Conservation (phyloP, 1,284 basidiomycete genomes). For the Meira nashicola region DNA sequence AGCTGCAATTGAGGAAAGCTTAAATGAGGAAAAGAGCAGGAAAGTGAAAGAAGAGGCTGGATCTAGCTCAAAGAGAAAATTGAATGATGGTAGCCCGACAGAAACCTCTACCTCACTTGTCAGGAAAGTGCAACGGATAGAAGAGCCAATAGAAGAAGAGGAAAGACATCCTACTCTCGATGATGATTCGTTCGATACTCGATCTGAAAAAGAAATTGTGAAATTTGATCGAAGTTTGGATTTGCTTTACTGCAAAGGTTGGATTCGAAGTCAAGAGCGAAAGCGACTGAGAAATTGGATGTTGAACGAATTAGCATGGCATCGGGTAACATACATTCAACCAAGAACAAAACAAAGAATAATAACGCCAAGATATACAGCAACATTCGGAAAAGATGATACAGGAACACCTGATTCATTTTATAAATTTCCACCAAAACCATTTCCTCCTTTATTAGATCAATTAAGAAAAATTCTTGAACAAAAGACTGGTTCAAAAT, state of each 20-base stretch:
- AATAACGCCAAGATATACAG: constrained; percentile 21
- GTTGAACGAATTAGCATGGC: constrained; percentile 19
- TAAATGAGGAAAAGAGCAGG: neutral
- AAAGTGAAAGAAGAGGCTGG: neutral
- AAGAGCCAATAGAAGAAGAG: neutral
- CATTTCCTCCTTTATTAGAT: constrained; percentile 12
- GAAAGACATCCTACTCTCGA: too few relatives aligned
- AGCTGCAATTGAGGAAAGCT: neutral
- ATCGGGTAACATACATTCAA: constrained; percentile 21
- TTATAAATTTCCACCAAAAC: constrained; percentile 14
- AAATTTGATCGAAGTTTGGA: constrained; percentile 17
- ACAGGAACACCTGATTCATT: constrained; percentile 11
- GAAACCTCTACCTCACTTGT: too few relatives aligned
- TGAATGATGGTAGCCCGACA: neutral
- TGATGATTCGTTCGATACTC: too few relatives aligned
- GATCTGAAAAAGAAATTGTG: constrained; percentile 6
- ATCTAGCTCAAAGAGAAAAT: neutral
- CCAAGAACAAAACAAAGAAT: constrained; percentile 10
- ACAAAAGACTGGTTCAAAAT: constrained; percentile 43
- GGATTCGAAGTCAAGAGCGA: constrained; percentile 12
- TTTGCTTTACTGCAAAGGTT: constrained; percentile 17
- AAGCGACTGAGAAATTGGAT: constrained; percentile 13
- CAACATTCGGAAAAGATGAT: constrained; percentile 22
- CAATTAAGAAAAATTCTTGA: constrained; percentile 25
- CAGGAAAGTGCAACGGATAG: neutral